Conservation (phyloP, 345 rosid species). For the Dipteronia dyeriana region DNA sequence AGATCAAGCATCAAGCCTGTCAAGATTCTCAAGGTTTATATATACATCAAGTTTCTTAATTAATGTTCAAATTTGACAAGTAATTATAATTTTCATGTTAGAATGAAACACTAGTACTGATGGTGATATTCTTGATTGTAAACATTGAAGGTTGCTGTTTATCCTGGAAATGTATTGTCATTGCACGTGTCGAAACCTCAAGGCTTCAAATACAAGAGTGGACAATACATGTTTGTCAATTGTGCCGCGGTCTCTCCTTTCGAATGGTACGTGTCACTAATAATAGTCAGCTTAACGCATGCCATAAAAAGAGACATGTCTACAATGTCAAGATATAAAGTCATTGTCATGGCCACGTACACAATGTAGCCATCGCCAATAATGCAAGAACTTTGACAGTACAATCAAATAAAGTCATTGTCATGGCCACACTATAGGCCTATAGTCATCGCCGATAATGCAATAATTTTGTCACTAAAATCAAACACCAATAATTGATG, state of each 20-base stretch:
- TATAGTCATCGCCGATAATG: neutral
- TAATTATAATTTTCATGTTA: neutral
- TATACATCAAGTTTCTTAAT: neutral
- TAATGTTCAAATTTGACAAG: neutral
- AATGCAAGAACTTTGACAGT: neutral
- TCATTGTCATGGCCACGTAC: neutral
- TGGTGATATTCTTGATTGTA: neutral
- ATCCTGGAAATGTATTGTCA: slow-evolving; percentile 81
- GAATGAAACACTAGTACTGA: neutral
- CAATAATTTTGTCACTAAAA: neutral
- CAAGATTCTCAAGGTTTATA: slow-evolving; percentile 61
- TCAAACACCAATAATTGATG: neutral
- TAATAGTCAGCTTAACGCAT: neutral
- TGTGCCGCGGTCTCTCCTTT: slow-evolving; percentile 83
- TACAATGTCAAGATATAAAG: neutral
- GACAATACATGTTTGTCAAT: slow-evolving; percentile 92
- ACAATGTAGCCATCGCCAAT: too few relatives aligned
- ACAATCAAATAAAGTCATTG: neutral
- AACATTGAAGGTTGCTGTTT: slow-evolving; percentile 61
- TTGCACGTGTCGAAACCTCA: slow-evolving; percentile 86
- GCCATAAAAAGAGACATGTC: neutral
- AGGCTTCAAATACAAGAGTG: slow-evolving; percentile 86
- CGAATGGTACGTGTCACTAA: slow-evolving; percentile 51
- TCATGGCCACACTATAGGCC: too few relatives aligned
- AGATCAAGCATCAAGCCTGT: slow-evolving; percentile 87